Base-by-base conservation (phyloP, 202 grass and related monocot genomes). In the Carex arenaria region DNA sequence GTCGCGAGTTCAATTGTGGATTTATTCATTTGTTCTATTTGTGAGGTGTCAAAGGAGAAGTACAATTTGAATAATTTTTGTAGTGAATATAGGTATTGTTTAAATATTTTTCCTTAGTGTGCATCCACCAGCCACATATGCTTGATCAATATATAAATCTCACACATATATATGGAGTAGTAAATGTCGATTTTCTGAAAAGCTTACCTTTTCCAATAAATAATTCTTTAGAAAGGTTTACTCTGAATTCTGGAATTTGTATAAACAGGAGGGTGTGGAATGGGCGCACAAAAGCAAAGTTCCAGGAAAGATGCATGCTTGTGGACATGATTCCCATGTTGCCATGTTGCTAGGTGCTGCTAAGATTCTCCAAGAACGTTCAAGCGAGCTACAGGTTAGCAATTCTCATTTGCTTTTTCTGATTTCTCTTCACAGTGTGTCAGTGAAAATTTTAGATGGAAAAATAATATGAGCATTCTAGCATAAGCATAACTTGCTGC, bases 251-350 rank as follows among this genome's bases (percentile, higher is more conserved):
- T 82, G 45, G 49, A 68, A 54, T 51, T 85, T 15, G 17, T 20
- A 11, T 89, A 80, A 81, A 74, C 65, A 98, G 95, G 95, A 98
- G 89, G 91, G 85, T 26, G 95, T 98, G 13, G 95, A 98, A 80
- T 98, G 95, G 95, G 91, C 90, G 54, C 89, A 98, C 82, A 98
- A 90, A 77, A 98, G 95, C 85, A 95, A 98, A 93, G 88, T 95
- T 32, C 87, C 87, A 23, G 91, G 93, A 79, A 98, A 95, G 61
- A 95, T 98, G 95, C 95, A 98, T 91, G 95, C 93, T 79, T 98
- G 95, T 82, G 93, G 95, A 42, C 95, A 95, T 62, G 95, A 98
- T 90, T 89, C 93, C 63, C 93, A 98, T 89, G 81, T 89, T 78
- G 83, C 95, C 80, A 98, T 98, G 91, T 85, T 92, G 2, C 89